These are phyloP conservation scores for Mortierella sp. DNA, from an alignment of 371 early-diverging fungal species.

Conservation along the genomic window DNA sequence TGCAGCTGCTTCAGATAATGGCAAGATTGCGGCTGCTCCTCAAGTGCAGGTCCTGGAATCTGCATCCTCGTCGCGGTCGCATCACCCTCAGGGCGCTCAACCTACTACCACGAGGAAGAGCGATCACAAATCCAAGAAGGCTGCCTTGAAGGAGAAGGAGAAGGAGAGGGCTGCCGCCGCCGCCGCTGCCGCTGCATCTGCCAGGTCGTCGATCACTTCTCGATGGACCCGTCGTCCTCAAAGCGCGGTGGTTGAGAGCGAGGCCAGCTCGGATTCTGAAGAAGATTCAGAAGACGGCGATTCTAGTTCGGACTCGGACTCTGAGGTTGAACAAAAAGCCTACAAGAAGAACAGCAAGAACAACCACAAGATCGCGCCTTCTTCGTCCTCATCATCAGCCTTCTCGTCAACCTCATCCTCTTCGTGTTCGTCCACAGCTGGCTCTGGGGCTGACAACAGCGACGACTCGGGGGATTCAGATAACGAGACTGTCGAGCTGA, in stretches of 20 bases:
- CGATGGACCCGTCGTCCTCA: constrained; percentile 2
- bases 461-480: constrained; percentile 20
- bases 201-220: not conserved
- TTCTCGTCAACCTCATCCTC: constrained; percentile 19
- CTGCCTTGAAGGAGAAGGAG: constrained; percentile 4
- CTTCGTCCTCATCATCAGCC: constrained; percentile 15
- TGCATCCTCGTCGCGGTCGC: constrained; percentile 8
- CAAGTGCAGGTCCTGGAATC: not conserved
- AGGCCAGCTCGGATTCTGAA: constrained; percentile 16
- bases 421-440: constrained; percentile 8
- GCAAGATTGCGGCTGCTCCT: not conserved
- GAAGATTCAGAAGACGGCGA: constrained; percentile 19
- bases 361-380: not conserved
- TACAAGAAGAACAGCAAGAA: not conserved
- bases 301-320: constrained; percentile 25
- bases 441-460: constrained; percentile 22
- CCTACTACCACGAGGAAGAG: constrained; percentile 6
- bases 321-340: constrained; percentile 6
- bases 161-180: constrained; percentile 2
- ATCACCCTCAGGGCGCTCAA: constrained; percentile 24
- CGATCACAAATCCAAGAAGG: constrained; percentile 10
- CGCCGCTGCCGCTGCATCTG: not conserved
- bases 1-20: constrained; percentile 15
- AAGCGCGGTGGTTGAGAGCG: constrained; percentile 15
- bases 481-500: constrained; percentile 34